A percentile compares a stretch with the other conserved stretches of the same genome.
Evolutionary conservation across 1,139 yeast species (phyloP).

Genomic region (Hansenula sp.): DNA sequence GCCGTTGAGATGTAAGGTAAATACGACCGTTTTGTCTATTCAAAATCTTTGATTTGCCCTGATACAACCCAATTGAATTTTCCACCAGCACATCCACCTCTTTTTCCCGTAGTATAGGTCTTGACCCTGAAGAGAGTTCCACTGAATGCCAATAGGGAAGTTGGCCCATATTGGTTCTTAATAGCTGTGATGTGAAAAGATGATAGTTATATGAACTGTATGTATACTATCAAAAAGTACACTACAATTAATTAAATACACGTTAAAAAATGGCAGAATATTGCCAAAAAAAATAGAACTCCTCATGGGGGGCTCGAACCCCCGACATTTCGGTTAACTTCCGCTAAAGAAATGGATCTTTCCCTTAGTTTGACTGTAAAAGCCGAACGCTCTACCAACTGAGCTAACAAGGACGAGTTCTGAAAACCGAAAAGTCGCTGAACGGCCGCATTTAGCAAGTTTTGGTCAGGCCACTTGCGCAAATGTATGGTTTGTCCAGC

Average conservation of each 20-base stretch:
- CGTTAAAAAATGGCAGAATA: too few species aligned
- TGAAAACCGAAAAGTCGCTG: background rate
- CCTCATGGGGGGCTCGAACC: slow-evolving; percentile 12
- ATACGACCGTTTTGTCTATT: slow-evolving; percentile 71
- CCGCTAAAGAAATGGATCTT: slow-evolving; percentile 6
- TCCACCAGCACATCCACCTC: slow-evolving; percentile 45
- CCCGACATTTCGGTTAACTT: slow-evolving; percentile 12
- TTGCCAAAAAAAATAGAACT: slow-evolving; percentile 4
- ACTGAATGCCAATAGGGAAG: slow-evolving; percentile 36
- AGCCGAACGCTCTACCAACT: slow-evolving; percentile 12
- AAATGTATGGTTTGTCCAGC: too few species aligned
- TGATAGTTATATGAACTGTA: too few species aligned
- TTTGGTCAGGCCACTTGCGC: background rate
- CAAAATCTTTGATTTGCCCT: slow-evolving; percentile 60
- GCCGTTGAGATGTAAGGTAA: slow-evolving; percentile 68
- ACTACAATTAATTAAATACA: too few species aligned
- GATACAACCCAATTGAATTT: slow-evolving; percentile 63
- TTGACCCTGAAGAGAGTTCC: slow-evolving; percentile 40
- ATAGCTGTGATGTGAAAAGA: too few species aligned
- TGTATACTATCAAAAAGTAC: too few species aligned
- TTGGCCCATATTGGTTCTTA: slow-evolving; percentile 7
- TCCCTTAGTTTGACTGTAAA: slow-evolving; percentile 6
- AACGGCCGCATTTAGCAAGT: background rate
- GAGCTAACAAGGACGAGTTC: slow-evolving; percentile 12
- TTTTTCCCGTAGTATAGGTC: slow-evolving; percentile 38